These are phyloP conservation scores for Stereocaulon alpinum DNA, from an alignment of 495 filamentous ascomycete genomes.

Conservation along the genomic window DNA sequence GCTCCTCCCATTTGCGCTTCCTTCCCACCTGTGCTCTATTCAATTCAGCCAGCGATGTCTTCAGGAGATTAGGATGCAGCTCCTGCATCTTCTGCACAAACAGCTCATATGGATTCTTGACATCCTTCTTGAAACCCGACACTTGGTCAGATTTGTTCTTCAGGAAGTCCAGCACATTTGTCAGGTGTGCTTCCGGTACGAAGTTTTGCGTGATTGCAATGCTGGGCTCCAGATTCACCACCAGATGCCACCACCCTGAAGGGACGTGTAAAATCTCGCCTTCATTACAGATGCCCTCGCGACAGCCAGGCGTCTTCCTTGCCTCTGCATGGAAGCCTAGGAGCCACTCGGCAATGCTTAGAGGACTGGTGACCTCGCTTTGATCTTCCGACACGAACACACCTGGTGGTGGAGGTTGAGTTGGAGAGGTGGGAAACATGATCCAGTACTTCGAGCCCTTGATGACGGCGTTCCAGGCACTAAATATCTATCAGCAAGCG, in stretches of 20 bases:
- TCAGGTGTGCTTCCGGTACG: constrained; percentile 66
- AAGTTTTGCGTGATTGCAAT: constrained; percentile 97
- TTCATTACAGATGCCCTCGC: constrained; percentile 75
- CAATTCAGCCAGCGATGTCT: constrained; percentile 52
- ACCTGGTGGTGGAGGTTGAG: constrained; percentile 62
- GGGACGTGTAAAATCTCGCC: constrained; percentile 94
- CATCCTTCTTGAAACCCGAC: constrained; percentile 69
- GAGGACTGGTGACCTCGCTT: constrained; percentile 87
- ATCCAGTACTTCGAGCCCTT: constrained; percentile 97
- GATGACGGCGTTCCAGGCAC: constrained; percentile 93
- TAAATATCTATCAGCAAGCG: constrained; percentile 39
- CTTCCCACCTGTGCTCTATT: constrained; percentile 49
- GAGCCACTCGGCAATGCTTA: constrained; percentile 95
- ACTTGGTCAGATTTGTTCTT: constrained; percentile 73
- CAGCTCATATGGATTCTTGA: constrained; percentile 61
- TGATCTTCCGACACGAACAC: constrained; percentile 87
- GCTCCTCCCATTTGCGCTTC: constrained; percentile 80
- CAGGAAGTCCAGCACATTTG: constrained; percentile 70
- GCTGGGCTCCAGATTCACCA: constrained; percentile 74
- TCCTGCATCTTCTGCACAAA: constrained; percentile 63
- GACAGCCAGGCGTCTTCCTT: constrained; percentile 61
- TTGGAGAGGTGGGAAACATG: constrained; percentile 67
- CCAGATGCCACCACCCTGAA: constrained; percentile 91
- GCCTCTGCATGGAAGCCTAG: constrained; percentile 86
- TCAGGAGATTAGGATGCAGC: constrained; percentile 53